Base-by-base conservation (phyloP, 2,329 filamentous ascomycete genomes). In the Colletotrichum agaves region DNA sequence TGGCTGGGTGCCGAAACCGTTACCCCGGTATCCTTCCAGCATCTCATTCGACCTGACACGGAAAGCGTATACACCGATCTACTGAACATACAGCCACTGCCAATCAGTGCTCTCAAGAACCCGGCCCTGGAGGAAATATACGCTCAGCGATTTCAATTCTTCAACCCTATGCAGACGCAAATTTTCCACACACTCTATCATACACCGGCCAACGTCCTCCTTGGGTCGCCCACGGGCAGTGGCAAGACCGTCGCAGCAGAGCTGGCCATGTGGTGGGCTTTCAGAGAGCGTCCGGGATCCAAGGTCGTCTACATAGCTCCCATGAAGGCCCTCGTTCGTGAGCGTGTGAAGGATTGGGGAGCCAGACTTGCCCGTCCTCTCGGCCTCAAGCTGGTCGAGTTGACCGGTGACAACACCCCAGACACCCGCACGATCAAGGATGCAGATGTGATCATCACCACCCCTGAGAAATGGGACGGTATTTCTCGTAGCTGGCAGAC, bases 381-480 rank as follows among this genome's bases (percentile, higher is more conserved):
- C 82, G 94, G 94, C 0, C 78, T 98, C 70, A 97, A 93, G 78
- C 84, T 99, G 19, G 96, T 99, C 15, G 96, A 99, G 80, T 83
- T 99, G 82, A 99, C 97, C 12, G 78, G 84, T 83, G 96, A 99
- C 81, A 99, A 98, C 75, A 99, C 97, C 0, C 97, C 97, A 0
- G 96, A 99, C 76, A 99, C 96, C 0, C 87, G 93, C 57, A 98
- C 95, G 0, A 99, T 99, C 73, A 89, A 94, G 73, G 92, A 98
- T 76, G 96, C 96, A 3, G 96, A 99, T 77, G 93, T 99, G 70
- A 99, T 99, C 74, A 94, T 99, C 74, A 99, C 96, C 0, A 99
- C 97, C 0, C 97, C 96, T n/a, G 96, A 99, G 81, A 99, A 99
- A 78, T 99, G 96, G 96, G 97, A 99, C 77, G 97, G 97, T 87